Base-by-base conservation (phyloP, 305 asterid genomes). In the Plantago rigida region DNA sequence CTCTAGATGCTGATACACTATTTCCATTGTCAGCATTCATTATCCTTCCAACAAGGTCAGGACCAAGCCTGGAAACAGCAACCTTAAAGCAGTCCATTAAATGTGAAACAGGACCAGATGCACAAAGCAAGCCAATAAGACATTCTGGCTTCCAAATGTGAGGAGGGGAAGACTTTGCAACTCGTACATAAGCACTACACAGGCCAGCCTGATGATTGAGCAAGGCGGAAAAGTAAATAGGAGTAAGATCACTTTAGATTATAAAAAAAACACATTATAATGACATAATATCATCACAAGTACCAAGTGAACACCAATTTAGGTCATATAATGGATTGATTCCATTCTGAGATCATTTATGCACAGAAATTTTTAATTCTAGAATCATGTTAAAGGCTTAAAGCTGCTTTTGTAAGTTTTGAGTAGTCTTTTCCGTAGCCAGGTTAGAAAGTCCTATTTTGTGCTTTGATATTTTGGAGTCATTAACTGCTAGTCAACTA, bases 101-200 rank as follows among this genome's bases (percentile, higher is more conserved):
- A 65, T 75, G 84, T 31, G 59, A 66, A 71, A 22, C 29, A 51
- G 89, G 77, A 63, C 60, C 70, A 50, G 86, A 59, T 66, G 90
- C 85, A 77, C 79, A 70, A 78, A 92, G 93, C 75, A 85, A 60
- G 69, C 47, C 59, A 64, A 88, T 73, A 41, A 89, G 90, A 75
- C 77, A 72, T 76, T 88, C 97, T 9, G 95, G 99, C 80, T 70
- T 86, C 99, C 97, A 88, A 64, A 77, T 48, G 80, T 69, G 81
- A 69, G 85, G 83, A 51, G 95, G 87, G 71, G 97, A 92, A 51
- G 69, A 61, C 71, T 79, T 81, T 65, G 78, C 87, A 56, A 86
- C 81, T 72, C 97, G 84, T 64, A 78, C 73, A 73, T 88, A 88
- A 51, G 91, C 89, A 81, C 75, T 70, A 69, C 91, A 83, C 74